Evolutionary conservation across 116 monocot species (phyloP), one percentile per base, ranked within the genome.

Genomic region (Trichopus zeylanicus): DNA sequence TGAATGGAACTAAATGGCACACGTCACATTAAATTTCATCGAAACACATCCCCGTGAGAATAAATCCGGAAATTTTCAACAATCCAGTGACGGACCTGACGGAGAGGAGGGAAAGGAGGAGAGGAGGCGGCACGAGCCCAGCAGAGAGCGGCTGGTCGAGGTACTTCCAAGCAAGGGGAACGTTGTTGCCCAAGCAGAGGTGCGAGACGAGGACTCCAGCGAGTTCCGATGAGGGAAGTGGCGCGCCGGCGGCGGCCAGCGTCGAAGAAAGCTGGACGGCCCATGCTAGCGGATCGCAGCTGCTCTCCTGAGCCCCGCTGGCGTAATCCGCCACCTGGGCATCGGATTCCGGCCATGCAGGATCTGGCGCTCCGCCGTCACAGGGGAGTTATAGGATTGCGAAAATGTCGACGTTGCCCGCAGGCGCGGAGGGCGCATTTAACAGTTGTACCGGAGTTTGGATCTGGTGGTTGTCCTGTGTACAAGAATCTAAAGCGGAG

Each of bases 101-200:
- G 12, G 97, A 90, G 29, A 97, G 86, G 21, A 81, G 74, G 21
- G 97, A 83, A 20, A 90, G 63, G 59, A 87, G 59, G 23, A 87
- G 70, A 31, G 76, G 56, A 15, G 90, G 72, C 8, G 90, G 77
- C 9, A 72, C 97, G 48, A 90, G 73, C 22, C 62, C 35, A n/a
- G 70, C 66, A 20, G 78, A 34, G 23, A 97, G 55, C 13, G 87
- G 84, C 65, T 66, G 63, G 60, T 97, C 90, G 51, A 84, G 59
- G 65, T 84, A 97, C 73, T 97, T 97, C 97, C 97, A 97, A 20
- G 69, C 76, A 54, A 73, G 59, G 3, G 85, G 82, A 26, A 68
- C 80, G 52, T 80, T 53, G 27, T 54, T 73, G 30, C 54, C 78
- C 68, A 70, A 77, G 63, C 73, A 80, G 21, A 94, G 22, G 48